Evolutionary conservation across 441 rosid species (phyloP).

Genomic region (Syzygium malaccense): DNA sequence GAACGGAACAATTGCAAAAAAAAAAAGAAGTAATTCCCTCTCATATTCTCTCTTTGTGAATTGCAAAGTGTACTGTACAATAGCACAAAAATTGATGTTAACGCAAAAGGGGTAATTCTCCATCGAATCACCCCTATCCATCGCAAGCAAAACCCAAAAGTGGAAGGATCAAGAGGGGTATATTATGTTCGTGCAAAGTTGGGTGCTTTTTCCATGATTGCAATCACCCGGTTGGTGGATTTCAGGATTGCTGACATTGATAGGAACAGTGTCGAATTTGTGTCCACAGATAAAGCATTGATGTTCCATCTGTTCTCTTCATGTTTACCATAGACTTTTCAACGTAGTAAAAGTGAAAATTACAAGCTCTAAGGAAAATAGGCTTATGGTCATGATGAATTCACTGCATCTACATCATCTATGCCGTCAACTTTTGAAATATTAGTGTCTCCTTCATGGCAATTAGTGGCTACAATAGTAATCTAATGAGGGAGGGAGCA

Average conservation of each 20-base stretch:
- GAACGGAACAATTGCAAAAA: background rate
- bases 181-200: background rate
- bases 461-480: background rate
- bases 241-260: background rate
- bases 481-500: background rate
- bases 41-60: background rate
- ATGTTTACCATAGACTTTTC: background rate
- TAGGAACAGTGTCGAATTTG: background rate
- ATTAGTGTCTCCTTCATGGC: background rate
- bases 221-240: background rate
- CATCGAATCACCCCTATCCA: background rate
- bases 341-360: background rate
- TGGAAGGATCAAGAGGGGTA: background rate
- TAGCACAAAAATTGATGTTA: background rate
- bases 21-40: background rate
- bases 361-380: background rate
- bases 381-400: background rate
- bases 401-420: too few relatives aligned
- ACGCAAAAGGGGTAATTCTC: background rate
- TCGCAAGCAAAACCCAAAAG: background rate
- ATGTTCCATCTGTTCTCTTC: background rate
- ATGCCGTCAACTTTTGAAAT: background rate
- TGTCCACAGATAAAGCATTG: background rate
- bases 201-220: background rate
- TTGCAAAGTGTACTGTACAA: background rate